Percentiles rank a stretch among this genome's conserved stretches.
These are phyloP conservation scores for Xylaria sp. DNA, from an alignment of 2,329 filamentous ascomycete species.

Conservation along the genomic window DNA sequence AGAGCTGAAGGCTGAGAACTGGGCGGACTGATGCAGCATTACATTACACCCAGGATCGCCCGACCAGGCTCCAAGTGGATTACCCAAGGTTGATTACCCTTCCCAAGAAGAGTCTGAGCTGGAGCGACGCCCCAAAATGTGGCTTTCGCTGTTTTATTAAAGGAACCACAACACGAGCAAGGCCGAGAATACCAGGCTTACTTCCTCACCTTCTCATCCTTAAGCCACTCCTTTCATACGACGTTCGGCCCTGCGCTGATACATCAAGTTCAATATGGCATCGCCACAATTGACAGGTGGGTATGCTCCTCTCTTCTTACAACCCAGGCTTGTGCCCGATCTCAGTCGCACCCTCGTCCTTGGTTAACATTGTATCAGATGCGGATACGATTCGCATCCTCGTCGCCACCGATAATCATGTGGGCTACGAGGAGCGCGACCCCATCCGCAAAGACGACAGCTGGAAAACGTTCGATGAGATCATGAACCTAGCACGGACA, in stretches of 20 bases:
- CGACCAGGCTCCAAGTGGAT: neutral
- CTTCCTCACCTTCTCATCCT: neutral
- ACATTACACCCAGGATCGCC: too few relatives aligned
- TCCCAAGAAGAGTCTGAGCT: neutral
- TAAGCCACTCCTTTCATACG: neutral
- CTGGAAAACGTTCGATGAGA: constrained; percentile 94
- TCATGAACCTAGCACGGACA: constrained; percentile 85
- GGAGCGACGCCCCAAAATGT: constrained; percentile 8
- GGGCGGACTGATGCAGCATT: too few relatives aligned
- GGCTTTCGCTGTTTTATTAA: neutral
- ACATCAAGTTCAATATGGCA: constrained; percentile 28
- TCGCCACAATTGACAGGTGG: constrained; percentile 34
- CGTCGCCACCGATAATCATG: constrained; percentile 95
- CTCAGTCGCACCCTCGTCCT: neutral
- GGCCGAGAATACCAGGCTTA: neutral
- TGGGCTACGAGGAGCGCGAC: constrained; percentile 93
- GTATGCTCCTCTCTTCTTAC: constrained; percentile 7
- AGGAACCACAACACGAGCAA: neutral
- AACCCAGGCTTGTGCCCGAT: neutral
- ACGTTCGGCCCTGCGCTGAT: neutral
- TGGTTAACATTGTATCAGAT: constrained; percentile 42
- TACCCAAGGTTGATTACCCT: neutral
- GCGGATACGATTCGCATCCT: constrained; percentile 93
- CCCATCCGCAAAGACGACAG: constrained; percentile 95
- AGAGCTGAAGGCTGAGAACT: neutral